Percentiles rank a stretch among this genome's conserved stretches.
Conservation (phyloP, 2,329 filamentous ascomycete species). For the Rugonectria rugulosa region DNA sequence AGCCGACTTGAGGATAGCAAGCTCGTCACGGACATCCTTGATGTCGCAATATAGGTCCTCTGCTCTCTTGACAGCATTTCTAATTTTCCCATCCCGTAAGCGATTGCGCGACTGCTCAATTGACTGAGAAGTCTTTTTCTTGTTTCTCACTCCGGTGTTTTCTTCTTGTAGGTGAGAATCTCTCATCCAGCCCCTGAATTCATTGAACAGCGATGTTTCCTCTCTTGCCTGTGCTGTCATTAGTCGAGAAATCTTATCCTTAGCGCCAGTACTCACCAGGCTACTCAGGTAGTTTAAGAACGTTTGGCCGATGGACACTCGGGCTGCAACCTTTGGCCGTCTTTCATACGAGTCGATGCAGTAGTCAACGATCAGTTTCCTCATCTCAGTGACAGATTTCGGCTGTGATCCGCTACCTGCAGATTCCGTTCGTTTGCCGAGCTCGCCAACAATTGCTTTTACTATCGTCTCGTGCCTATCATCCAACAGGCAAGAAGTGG, state of each 20-base stretch:
- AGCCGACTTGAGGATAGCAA: constrained; percentile 28
- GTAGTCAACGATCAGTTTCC: constrained; percentile 21
- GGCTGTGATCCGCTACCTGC: background rate
- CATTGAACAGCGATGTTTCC: constrained; percentile 9
- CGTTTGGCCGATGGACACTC: background rate
- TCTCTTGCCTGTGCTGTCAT: constrained; percentile 5
- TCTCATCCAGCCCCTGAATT: too few species aligned
- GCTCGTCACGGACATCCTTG: constrained; percentile 36
- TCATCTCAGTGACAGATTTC: constrained; percentile 17
- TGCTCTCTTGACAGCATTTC: constrained; percentile 3
- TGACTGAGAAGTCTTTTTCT: too few species aligned
- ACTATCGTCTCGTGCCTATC: background rate
- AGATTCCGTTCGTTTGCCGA: background rate
- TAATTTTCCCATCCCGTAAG: background rate
- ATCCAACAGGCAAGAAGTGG: background rate
- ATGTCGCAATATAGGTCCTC: constrained; percentile 23
- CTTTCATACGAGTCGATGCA: constrained; percentile 24
- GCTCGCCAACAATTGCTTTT: background rate
- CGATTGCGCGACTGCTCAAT: background rate
- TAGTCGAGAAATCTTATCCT: background rate
- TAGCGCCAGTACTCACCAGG: background rate
- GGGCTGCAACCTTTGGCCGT: background rate
- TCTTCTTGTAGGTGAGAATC: too few species aligned
- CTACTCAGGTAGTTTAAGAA: background rate
- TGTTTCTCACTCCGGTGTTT: too few species aligned